A percentile compares a stretch with the other conserved stretches of the same genome.
Evolutionary conservation across 805 yeast genomes (phyloP).

Genomic region (Barnettozyma populi): DNA sequence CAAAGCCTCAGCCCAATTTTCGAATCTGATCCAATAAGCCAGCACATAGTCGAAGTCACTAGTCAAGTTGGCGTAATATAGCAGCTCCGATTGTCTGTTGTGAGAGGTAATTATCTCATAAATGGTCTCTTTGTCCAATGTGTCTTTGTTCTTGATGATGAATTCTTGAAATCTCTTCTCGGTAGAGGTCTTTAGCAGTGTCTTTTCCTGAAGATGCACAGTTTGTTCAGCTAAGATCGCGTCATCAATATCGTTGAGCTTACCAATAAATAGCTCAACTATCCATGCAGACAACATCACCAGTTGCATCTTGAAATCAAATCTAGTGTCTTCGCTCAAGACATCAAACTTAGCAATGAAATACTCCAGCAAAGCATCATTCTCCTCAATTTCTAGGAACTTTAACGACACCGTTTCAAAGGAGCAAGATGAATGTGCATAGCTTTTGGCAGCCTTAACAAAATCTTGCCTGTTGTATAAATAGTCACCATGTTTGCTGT

Average conservation of each 20-base stretch:
- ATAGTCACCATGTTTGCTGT: conserved; percentile 49
- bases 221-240: conserved; percentile 25
- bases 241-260: conserved; percentile 31
- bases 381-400: conserved; percentile 39
- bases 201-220: conserved; percentile 19
- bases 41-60: conserved; percentile 67
- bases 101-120: conserved; percentile 68
- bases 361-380: conserved; percentile 42
- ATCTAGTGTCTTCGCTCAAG: conserved; percentile 23
- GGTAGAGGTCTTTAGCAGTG: conserved; percentile 22
- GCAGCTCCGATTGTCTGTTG: conserved; percentile 56
- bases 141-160: conserved; percentile 39
- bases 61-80: conserved; percentile 62
- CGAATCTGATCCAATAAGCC: conserved; percentile 59
- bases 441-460: conserved; percentile 45
- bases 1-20: conserved; percentile 71
- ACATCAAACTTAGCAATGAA: conserved; percentile 36
- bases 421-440: conserved; percentile 60
- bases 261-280: conserved; percentile 30
- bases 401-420: conserved; percentile 64
- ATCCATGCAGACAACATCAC: conserved; percentile 32
- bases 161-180: conserved; percentile 41
- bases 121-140: conserved; percentile 60
- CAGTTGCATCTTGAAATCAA: conserved; percentile 27
- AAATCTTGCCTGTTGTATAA: conserved; percentile 29